Evolutionary conservation across 768 basidiomycete species (phyloP), one percentile per base, ranked within the genome.

Genomic region (Boletus pseudo-olivaceus): DNA sequence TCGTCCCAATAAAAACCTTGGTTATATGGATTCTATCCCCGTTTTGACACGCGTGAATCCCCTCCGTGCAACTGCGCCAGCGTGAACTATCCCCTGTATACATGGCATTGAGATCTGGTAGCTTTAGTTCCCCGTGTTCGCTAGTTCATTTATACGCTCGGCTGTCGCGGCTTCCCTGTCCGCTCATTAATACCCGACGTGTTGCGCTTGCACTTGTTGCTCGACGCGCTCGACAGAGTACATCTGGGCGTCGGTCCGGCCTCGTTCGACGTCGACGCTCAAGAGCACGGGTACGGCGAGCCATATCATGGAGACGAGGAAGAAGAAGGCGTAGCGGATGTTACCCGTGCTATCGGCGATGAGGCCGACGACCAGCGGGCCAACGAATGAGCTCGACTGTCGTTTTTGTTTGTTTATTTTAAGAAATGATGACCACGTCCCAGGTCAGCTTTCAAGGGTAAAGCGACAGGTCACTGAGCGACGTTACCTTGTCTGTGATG

Each of bases 271-370:
- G 64, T 94, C 77, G 4, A 96, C 90, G 34, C 76, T 75, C 56
- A 73, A 62, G 7, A 99, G 76, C 0, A 96, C 72, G 0, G 94
- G 95, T 2, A 96, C 72, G 0, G 93, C 88, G 2, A 82, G 60
- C 81, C 87, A 87, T 12, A 97, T 76, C 87, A 96, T 90, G 48
- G 77, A 53, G 4, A 92, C 76, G 15, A 98, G 78, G 75, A 98
- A 94, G 66, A 91, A 85, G 72, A 97, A 98, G 3, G 87, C 86
- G 57, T 88, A 89, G 27, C 95, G 87, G 45, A 97, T 95, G 69
- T 96, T 94, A 3, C 90, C 93, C 0, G 93, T 98, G 41, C 77
- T 69, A 66, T 96, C 93, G 0, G 94, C 85, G 38, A 98, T 89
- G 35, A 94, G 60, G 0, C 93, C 94, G 1, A 98, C 94, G 27